Evolutionary conservation across 441 rosid species (phyloP).

Genomic region (Euphorbia celastroides): DNA sequence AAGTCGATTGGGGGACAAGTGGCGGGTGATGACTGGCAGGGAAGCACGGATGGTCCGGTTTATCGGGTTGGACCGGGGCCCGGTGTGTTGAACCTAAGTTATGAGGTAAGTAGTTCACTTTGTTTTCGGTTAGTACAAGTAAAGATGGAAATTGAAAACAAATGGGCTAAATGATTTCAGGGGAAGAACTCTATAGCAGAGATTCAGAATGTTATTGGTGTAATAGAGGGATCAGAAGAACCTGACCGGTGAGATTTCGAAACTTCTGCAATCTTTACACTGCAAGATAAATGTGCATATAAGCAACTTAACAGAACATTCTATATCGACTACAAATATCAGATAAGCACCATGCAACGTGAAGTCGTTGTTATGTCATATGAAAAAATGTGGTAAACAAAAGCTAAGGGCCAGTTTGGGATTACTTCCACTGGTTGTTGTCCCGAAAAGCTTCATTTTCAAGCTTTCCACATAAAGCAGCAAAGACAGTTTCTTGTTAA

Average conservation of each 20-base stretch:
- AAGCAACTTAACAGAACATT: background rate
- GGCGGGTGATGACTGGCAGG: constrained; percentile 60
- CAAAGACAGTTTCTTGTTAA: no score
- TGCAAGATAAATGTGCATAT: background rate
- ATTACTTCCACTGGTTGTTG: no score
- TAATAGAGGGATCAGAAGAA: constrained; percentile 73
- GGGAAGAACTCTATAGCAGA: constrained; percentile 51
- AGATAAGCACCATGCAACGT: no score
- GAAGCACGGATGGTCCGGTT: constrained; percentile 47
- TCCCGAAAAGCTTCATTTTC: no score
- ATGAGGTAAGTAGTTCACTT: constrained; percentile 38
- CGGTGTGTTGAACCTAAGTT: constrained; percentile 54
- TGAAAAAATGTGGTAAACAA: no score
- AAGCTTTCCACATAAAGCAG: no score
- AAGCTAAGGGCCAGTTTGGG: no score
- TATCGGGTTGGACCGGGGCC: constrained; percentile 78
- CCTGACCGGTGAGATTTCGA: constrained; percentile 58
- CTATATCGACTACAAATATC: background rate
- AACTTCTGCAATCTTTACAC: background rate
- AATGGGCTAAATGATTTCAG: constrained; percentile 47
- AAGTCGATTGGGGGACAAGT: constrained; percentile 46
- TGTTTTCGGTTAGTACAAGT: no score
- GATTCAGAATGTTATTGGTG: constrained; percentile 74
- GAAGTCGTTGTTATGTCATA: no score
- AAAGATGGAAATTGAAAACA: no score